A percentile compares a stretch with the other conserved stretches of the same genome.
Conservation (phyloP, 2,329 filamentous ascomycete species). For the Tolypocladium inflatum region DNA sequence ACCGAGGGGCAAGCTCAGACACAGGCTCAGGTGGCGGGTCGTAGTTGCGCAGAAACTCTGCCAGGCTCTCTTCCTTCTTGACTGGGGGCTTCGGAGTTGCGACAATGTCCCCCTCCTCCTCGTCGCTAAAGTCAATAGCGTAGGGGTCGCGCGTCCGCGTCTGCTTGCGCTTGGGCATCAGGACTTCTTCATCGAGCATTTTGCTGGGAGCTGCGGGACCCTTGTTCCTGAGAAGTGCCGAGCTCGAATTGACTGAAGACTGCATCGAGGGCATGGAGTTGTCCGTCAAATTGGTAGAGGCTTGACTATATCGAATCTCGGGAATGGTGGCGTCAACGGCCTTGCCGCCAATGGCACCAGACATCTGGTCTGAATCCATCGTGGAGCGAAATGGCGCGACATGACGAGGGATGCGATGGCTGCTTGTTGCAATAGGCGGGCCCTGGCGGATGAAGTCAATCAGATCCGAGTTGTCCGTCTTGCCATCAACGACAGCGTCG, state of each 20-base stretch:
- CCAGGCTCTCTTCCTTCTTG: slow-evolving; percentile 56
- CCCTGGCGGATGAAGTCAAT: slow-evolving; percentile 94
- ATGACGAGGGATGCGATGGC: slow-evolving; percentile 68
- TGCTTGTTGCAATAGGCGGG: slow-evolving; percentile 51
- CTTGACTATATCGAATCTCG: slow-evolving; percentile 45
- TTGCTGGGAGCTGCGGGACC: slow-evolving; percentile 18
- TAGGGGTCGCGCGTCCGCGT: slow-evolving; percentile 81
- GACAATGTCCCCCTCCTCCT: slow-evolving; percentile 38
- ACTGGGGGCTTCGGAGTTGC: slow-evolving; percentile 27
- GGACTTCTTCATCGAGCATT: slow-evolving; percentile 39
- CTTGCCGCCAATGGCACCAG: slow-evolving; percentile 40
- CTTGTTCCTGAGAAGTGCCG: slow-evolving; percentile 50
- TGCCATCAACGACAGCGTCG: slow-evolving; percentile 53
- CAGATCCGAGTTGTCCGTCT: slow-evolving; percentile 69
- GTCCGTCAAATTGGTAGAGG: slow-evolving; percentile 48
- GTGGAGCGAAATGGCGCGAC: slow-evolving; percentile 79
- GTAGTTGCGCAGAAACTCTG: slow-evolving; percentile 64
- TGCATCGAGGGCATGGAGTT: slow-evolving; percentile 45
- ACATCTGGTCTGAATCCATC: slow-evolving; percentile 76
- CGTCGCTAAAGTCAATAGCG: slow-evolving; percentile 72
- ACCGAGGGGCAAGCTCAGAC: slow-evolving; percentile 16
- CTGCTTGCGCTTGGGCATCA: slow-evolving; percentile 63
- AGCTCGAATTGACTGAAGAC: slow-evolving; percentile 67
- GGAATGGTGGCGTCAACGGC: slow-evolving; percentile 49
- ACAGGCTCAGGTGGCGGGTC: slow-evolving; percentile 51